Evolutionary conservation across 768 basidiomycete species (phyloP).

Genomic region (Epithele typhae): DNA sequence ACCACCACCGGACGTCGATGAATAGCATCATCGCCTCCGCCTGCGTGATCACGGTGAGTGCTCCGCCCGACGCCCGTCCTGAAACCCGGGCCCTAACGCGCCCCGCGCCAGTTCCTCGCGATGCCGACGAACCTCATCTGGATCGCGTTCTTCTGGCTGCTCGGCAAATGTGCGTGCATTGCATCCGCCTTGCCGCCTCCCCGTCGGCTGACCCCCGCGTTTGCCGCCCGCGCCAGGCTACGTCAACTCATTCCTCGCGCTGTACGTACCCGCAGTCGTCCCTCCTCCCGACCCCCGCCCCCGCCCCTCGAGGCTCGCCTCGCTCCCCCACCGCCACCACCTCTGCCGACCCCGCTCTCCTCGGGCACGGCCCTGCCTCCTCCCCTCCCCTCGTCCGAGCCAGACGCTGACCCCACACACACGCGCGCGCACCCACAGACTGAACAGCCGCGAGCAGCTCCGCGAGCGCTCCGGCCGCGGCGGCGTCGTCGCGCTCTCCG

Average conservation of each 20-base stretch:
- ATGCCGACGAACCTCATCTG: constrained; percentile 46
- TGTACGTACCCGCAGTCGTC: constrained; percentile 39
- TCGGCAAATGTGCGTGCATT: constrained; percentile 47
- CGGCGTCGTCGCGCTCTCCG: constrained; percentile 8
- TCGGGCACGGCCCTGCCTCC: no score
- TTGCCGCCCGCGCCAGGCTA: constrained; percentile 34
- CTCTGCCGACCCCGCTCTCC: no score
- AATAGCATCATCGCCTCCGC: constrained; percentile 16
- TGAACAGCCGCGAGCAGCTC: constrained; percentile 44
- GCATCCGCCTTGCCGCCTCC: no score
- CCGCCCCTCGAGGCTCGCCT: no score
- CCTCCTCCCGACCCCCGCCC: background rate
- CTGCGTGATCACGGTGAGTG: constrained; percentile 13
- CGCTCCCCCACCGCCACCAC: no score
- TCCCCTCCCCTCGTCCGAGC: no score
- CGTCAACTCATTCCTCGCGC: constrained; percentile 48
- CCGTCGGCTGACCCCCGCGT: no score
- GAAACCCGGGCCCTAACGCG: no score
- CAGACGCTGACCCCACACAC: no score
- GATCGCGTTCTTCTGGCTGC: constrained; percentile 47
- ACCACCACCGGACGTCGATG: no score
- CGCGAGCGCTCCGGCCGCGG: constrained; percentile 29
- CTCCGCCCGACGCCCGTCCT: no score
- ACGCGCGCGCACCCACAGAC: no score
- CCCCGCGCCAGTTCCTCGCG: constrained; percentile 17